Evolutionary conservation across 2,329 filamentous ascomycete species (phyloP), one percentile per base, ranked within the genome.

Genomic region (Colletotrichum chlorophyti): DNA sequence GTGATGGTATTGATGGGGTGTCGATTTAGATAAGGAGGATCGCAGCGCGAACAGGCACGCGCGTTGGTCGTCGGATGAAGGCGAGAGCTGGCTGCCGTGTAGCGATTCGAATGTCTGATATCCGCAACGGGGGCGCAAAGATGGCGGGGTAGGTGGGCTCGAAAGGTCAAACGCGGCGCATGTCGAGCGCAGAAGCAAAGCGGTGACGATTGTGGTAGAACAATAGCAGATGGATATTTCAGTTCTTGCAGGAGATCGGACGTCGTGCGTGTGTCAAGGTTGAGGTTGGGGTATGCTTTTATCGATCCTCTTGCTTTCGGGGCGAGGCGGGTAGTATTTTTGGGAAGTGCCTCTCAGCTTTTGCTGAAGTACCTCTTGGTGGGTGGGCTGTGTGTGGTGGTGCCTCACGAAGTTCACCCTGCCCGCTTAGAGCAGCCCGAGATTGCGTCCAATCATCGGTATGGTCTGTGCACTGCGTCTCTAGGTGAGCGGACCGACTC

Each of bases 1-100:
- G 49, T 60, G 50, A 7, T 57, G 46, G 47, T 54, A 49, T 53
- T 76, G 66, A 23, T 15, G 41, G 53, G 58, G 61, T 63, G 46
- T 48, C 50, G 47, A 26, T 53, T 60, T 45, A 41, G 35, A 53
- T 8, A 37, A 29, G 43, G 19, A 8, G 26, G 41, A 15, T 32
- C 38, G 45, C 27, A 24, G 51, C 57, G 57, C 45, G 43, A 19
- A 45, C 26, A 27, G 32, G 27, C 17, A 34, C 52, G 43, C 57
- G 57, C 41, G 41, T 43, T 57, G 45, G 40, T 27, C 32, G 43
- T 32, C 15, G 38, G 38, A 46, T 29, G 43, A 23, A 41, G 34
- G 37, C 31, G 43, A 49, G 32, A 12, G 43, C 37, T 34, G 29
- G 32, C 40, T 19, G 40, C 38, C 37, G 43, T 37, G 43, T 24